Evolutionary conservation across 2,329 filamentous ascomycete genomes (phyloP).

Genomic region (Curvularia eragrostidis): DNA sequence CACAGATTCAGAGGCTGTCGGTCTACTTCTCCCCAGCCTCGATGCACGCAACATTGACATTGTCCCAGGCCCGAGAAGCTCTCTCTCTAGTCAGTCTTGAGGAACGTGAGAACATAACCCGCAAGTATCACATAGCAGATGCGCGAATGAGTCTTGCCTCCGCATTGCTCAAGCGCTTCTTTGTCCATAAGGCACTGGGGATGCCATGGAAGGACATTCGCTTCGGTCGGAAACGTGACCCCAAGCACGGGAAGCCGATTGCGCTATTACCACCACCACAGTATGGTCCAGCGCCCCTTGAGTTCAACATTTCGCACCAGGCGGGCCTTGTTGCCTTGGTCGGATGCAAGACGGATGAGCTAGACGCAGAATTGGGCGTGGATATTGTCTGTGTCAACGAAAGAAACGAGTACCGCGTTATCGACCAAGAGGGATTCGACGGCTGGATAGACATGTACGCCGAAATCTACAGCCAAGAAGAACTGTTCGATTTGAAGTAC

Average conservation of each 20-base stretch:
- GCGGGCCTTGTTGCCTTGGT: constrained; percentile 74
- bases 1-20: constrained; percentile 24
- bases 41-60: not conserved
- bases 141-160: constrained; percentile 78
- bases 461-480: constrained; percentile 70
- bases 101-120: constrained; percentile 65
- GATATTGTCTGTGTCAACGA: constrained; percentile 80
- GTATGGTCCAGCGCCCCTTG: constrained; percentile 50
- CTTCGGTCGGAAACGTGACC: constrained; percentile 62
- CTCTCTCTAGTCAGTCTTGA: constrained; percentile 54
- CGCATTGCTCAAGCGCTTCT: constrained; percentile 74
- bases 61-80: constrained; percentile 51
- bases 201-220: constrained; percentile 67
- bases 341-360: constrained; percentile 47
- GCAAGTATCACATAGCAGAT: constrained; percentile 72
- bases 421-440: constrained; percentile 68
- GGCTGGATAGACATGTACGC: constrained; percentile 74
- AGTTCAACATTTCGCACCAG: constrained; percentile 83
- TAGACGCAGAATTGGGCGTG: constrained; percentile 65
- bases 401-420: constrained; percentile 66
- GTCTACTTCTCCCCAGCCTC: not conserved
- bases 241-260: constrained; percentile 59
- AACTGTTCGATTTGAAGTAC: constrained; percentile 68
- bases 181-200: constrained; percentile 64
- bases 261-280: constrained; percentile 47